phyloP scores from a whole-genome alignment of 495 filamentous ascomycete genomes.

The Apiosordaria backusii region DNA sequence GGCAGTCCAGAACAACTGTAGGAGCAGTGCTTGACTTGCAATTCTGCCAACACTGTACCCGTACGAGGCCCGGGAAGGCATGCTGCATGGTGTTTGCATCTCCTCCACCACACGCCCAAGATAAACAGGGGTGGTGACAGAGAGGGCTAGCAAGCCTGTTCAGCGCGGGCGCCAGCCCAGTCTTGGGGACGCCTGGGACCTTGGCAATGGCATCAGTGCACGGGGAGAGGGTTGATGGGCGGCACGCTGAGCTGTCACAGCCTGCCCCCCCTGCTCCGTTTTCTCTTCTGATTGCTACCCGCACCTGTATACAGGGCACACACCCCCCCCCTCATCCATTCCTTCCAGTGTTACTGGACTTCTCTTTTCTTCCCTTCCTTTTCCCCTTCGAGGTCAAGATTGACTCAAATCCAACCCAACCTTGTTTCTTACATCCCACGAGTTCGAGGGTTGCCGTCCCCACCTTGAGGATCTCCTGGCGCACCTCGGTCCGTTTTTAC shows the following conservation, averaged over 20 bases:
- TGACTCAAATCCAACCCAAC: background rate
- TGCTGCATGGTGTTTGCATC: background rate
- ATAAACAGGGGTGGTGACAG: background rate
- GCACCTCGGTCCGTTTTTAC: background rate
- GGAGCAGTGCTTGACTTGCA: background rate
- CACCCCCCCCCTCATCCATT: background rate
- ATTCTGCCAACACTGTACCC: background rate
- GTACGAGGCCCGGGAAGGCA: background rate
- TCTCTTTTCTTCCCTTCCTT: background rate
- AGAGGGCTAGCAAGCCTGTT: background rate
- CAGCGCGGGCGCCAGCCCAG: background rate
- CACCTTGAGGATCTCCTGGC: background rate
- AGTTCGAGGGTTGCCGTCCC: background rate
- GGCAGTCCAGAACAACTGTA: background rate
- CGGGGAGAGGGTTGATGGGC: background rate
- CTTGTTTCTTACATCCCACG: background rate
- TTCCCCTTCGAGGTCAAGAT: background rate
- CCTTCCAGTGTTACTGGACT: conserved; percentile 1
- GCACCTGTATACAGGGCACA: background rate
- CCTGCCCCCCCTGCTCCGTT: background rate
- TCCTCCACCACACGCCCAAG: background rate
- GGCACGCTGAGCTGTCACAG: conserved; percentile 4
- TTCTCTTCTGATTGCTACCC: conserved; percentile 2
- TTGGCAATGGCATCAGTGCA: background rate
- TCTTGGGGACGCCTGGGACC: background rate